Conservation (phyloP, 1,284 basidiomycete species). For the Heterobasidion parviporum region DNA sequence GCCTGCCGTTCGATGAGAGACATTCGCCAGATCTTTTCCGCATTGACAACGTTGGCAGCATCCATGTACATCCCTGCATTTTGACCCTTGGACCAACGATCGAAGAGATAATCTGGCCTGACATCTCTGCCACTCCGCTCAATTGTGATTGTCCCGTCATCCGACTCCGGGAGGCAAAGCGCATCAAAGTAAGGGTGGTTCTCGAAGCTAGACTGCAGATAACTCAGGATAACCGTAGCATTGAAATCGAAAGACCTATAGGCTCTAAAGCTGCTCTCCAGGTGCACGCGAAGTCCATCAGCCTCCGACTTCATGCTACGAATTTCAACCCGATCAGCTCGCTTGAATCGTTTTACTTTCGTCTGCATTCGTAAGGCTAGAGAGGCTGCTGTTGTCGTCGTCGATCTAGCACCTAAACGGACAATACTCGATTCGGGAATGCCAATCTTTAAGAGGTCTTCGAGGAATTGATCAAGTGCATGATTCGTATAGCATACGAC, state of each 20-base stretch:
- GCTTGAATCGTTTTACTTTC: slow-evolving; percentile 10
- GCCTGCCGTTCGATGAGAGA: background rate
- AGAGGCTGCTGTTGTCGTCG: slow-evolving; percentile 31
- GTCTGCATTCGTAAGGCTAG: slow-evolving; percentile 31
- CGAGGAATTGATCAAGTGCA: slow-evolving; percentile 56
- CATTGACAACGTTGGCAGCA: background rate
- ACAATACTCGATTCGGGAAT: slow-evolving; percentile 39
- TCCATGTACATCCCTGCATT: background rate
- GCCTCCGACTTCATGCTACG: slow-evolving; percentile 24
- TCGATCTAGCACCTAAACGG: slow-evolving; percentile 48
- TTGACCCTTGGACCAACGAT: background rate
- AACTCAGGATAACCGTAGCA: slow-evolving; percentile 22
- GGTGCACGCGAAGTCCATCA: slow-evolving; percentile 12
- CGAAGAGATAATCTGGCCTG: background rate
- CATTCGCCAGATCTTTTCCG: background rate
- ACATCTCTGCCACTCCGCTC: background rate
- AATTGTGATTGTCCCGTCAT: background rate
- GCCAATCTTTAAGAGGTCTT: slow-evolving; percentile 48
- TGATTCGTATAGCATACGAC: slow-evolving; percentile 66
- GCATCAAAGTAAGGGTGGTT: slow-evolving; percentile 26
- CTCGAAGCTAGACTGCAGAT: slow-evolving; percentile 14
- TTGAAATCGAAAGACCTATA: background rate
- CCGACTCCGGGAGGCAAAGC: background rate
- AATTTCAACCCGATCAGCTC: slow-evolving; percentile 32
- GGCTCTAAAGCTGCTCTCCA: slow-evolving; percentile 10